Percentiles rank a stretch among this genome's conserved stretches.
Evolutionary conservation across 2,329 filamentous ascomycete genomes (phyloP).

Genomic region (Elsinoe arachidis): DNA sequence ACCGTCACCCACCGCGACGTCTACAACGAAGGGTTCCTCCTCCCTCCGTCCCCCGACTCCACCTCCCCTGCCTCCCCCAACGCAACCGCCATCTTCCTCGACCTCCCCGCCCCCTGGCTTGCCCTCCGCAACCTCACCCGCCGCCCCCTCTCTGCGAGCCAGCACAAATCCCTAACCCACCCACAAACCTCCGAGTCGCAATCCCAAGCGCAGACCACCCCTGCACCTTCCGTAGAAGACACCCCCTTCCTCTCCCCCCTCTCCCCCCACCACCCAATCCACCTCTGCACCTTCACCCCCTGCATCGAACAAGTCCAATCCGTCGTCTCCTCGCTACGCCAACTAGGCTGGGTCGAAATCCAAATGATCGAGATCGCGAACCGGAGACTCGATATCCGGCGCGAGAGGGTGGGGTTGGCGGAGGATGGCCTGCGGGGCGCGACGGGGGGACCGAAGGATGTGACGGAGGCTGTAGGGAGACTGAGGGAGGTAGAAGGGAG

Average conservation of each 20-base stretch:
- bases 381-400: conserved; percentile 67
- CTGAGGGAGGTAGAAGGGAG: conserved; percentile 65
- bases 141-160: conserved; percentile 14
- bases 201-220: not conserved
- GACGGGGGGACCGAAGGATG: conserved; percentile 61
- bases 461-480: conserved; percentile 67
- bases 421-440: conserved; percentile 58
- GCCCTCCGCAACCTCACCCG: conserved; percentile 68
- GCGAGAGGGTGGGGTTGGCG: conserved; percentile 69
- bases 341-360: conserved; percentile 81
- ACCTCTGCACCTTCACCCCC: conserved; percentile 90
- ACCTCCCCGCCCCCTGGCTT: conserved; percentile 73
- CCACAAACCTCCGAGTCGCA: conserved; percentile 7
- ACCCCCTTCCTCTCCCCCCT: conserved; percentile 43
- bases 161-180: conserved; percentile 2
- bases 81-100: conserved; percentile 67
- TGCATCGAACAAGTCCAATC: conserved; percentile 93
- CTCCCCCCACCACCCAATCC: conserved; percentile 60
- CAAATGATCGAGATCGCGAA: conserved; percentile 86
- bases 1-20: conserved; percentile 71
- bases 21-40: conserved; percentile 63
- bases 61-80: conserved; percentile 35
- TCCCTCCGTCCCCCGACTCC: conserved; percentile 26
- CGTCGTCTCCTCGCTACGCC: conserved; percentile 72
- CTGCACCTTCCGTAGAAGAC: not conserved